A percentile compares a stretch with the other conserved stretches of the same genome.
These are phyloP conservation scores for Diversispora epigaea DNA, from an alignment of 192 early-diverging fungal genomes.

Conservation along the genomic window DNA sequence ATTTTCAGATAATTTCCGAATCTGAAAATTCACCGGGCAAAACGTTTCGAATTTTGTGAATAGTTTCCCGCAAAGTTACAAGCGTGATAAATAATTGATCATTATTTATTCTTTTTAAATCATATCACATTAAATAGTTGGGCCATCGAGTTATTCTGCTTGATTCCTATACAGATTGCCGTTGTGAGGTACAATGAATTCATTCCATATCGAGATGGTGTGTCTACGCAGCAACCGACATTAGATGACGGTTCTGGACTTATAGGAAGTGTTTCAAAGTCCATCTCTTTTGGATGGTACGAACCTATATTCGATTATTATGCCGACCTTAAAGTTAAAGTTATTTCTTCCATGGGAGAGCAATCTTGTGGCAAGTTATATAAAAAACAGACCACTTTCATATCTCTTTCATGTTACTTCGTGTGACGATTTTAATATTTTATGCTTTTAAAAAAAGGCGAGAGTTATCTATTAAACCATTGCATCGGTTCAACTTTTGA, in stretches of 20 bases:
- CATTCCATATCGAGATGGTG: constrained; percentile 21
- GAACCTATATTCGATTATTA: constrained; percentile 31
- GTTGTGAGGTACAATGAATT: constrained; percentile 31
- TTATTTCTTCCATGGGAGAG: constrained; percentile 33
- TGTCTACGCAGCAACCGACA: not conserved
- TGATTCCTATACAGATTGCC: constrained; percentile 29
- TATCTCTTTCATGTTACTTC: not conserved
- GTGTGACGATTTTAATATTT: not conserved
- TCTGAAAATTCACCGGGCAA: not conserved
- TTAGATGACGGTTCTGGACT: constrained; percentile 20
- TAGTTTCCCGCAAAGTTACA: too few species aligned
- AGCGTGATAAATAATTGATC: too few species aligned
- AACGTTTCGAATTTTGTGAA: not conserved
- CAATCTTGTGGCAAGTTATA: constrained; percentile 29
- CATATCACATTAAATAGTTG: constrained; percentile 10
- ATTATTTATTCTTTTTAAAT: not conserved
- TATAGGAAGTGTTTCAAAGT: constrained; percentile 19
- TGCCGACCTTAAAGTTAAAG: constrained; percentile 27
- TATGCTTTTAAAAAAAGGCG: not conserved
- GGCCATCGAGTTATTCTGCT: constrained; percentile 19
- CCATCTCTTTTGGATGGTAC: constrained; percentile 34
- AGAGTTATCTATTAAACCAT: constrained; percentile 34
- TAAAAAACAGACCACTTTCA: not conserved
- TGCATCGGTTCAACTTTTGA: constrained; percentile 27
- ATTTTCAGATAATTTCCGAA: not conserved